Evolutionary conservation across 1,284 basidiomycete genomes (phyloP), one percentile per base, ranked within the genome.

Genomic region (Trametes hirsuta): DNA sequence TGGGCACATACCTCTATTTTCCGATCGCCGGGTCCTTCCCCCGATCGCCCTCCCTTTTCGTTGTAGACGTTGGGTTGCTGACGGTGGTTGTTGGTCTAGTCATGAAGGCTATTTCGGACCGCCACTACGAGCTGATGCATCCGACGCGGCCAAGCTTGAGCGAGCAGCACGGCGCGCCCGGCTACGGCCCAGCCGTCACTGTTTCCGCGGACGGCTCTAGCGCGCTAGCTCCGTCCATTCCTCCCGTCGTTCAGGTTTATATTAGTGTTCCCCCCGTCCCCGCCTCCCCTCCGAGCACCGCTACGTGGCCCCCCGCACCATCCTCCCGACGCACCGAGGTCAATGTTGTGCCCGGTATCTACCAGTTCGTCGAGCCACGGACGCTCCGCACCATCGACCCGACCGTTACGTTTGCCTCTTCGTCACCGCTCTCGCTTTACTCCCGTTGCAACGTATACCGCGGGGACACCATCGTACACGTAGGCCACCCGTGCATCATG

Each of bases 371-470:
- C 44, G 74, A 76, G 39, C 77, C 84, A 37, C 84, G 87, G 24
- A 79, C 78, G 15, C 76, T 90, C 52, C 73, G 74, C 14, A 72
- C 77, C 50, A 87, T 90, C 65, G 84, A 90, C 67, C 84, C 86
- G 0, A 84, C 83, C 4, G 78, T 90, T 25, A 84, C 87, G 12
- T 84, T 89, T 67, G 69, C 81, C 30, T 80, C 84, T 1, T 75
- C 71, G 1, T 72, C 76, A 6, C 67, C 74, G 3, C 74, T 84
- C 18, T 69, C 71, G 14, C 83, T 85, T 22, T 76, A 78, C 35
- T 86, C 85, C 0, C 75, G 75, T 30, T 89, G 84, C 72, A 78
- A 77, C 1, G 83, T 90, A 3, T 79, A 80, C 62, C 69, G 77
- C n/a, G 77, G 79, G 52, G 81, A 79, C 9, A 74, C 73, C 14